These are phyloP conservation scores for Zygosaccharomyces pseudobailii DNA, from an alignment of 1,139 yeast species.

Conservation along the genomic window DNA sequence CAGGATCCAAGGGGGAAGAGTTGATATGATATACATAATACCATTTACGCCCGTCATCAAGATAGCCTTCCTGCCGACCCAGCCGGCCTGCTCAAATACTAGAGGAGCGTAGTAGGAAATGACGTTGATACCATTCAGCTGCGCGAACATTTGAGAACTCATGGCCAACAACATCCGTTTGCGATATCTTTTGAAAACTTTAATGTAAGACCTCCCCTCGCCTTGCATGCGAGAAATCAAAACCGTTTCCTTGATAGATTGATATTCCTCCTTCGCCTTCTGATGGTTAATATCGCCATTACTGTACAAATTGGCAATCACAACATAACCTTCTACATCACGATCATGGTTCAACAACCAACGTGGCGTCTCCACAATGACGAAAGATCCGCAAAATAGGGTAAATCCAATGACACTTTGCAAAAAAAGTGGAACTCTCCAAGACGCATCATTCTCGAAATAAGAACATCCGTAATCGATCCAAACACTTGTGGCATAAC, in stretches of 20 bases:
- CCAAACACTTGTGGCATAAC: slow-evolving; percentile 87
- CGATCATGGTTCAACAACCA: slow-evolving; percentile 87
- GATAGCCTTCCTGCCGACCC: slow-evolving; percentile 84
- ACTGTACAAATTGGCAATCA: slow-evolving; percentile 74
- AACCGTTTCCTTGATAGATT: slow-evolving; percentile 76
- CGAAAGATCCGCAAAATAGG: slow-evolving; percentile 64
- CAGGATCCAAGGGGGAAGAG: slow-evolving; percentile 87
- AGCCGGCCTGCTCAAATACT: slow-evolving; percentile 92
- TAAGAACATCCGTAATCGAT: slow-evolving; percentile 77
- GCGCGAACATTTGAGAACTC: slow-evolving; percentile 89
- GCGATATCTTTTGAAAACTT: slow-evolving; percentile 66
- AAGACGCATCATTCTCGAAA: slow-evolving; percentile 52
- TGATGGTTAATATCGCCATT: slow-evolving; percentile 53
- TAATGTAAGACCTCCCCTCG: slow-evolving; percentile 54
- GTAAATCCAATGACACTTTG: slow-evolving; percentile 74
- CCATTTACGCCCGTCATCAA: slow-evolving; percentile 92
- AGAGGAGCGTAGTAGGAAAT: slow-evolving; percentile 91
- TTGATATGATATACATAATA: slow-evolving; percentile 64
- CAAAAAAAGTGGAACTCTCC: slow-evolving; percentile 75
- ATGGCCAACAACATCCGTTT: slow-evolving; percentile 84
- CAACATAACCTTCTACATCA: slow-evolving; percentile 82
- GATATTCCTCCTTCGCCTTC: slow-evolving; percentile 63
- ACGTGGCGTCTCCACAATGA: slow-evolving; percentile 83
- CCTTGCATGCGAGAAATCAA: slow-evolving; percentile 76
- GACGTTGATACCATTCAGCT: slow-evolving; percentile 87